Evolutionary conservation across 169 alveolate genomes (phyloP), one percentile per base, ranked within the genome.

Genomic region (Plasmodium vivax): DNA sequence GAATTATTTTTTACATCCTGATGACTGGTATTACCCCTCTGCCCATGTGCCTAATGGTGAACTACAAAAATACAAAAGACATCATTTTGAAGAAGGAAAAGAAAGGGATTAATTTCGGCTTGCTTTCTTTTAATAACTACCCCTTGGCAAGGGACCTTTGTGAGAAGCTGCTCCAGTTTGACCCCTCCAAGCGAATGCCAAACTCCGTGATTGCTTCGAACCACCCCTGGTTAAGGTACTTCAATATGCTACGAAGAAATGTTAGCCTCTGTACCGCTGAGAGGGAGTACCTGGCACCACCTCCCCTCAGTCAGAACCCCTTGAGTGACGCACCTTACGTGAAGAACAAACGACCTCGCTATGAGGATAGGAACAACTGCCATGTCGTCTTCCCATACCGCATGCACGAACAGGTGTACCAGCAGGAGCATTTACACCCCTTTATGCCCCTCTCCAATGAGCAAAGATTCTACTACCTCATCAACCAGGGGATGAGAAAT

Each of bases 11-110:
- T 27, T 98, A 97, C 90, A 98, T 98, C 58, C 93, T 98, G 14
- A 97, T 98, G 98, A 97, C 99, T 51, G 99, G 99, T 1, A 95
- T 97, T 14, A 98, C 99, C 5, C 99, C 99, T 30, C 94, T 97
- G n/a, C 97, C 98, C 36, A 98, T 98, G 98, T 98, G 98, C 72
- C 82, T 94, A 62, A 97, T 98, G 98, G 94, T 96, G 80, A 97
- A 97, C 84, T 98, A 98, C 62, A 93, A 96, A 45, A 95, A 97
- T 36, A 97, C 98, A 23, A 93, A 96, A 47, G 98, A 96, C 9
- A 98, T 97, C 73, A 93, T 97, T 51, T 92, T 95, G 10, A 96
- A 95, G 47, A 97, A 96, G 85, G 97, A 95, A 94, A 96, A 94
- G 81, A 96, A 91, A 92, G 98, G 98, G 10, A 95, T 97, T n/a